Conservation (phyloP, 768 basidiomycete genomes). For the Lactarius trivialis region DNA sequence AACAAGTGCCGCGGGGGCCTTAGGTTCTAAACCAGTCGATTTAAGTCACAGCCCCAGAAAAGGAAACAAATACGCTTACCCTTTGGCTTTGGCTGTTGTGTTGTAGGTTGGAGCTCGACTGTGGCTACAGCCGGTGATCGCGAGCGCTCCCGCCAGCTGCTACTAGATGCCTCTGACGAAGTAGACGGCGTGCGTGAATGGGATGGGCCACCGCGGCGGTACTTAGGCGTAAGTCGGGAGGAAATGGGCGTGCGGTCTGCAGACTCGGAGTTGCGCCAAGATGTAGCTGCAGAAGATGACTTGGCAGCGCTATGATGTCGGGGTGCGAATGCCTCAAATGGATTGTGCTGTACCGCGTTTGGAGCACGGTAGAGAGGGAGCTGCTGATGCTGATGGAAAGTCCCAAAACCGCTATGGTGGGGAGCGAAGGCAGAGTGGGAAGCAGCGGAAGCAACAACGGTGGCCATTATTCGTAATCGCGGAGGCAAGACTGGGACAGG, state of each 20-base stretch:
- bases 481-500: background rate
- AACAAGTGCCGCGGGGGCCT: background rate
- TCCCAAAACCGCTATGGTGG: background rate
- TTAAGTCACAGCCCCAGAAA: background rate
- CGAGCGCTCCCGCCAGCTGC: constrained; percentile 1
- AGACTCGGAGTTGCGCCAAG: constrained; percentile 17
- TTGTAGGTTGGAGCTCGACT: background rate
- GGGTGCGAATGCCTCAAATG: constrained; percentile 15
- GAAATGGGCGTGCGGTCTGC: background rate
- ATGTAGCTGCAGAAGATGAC: constrained; percentile 1
- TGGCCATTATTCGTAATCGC: constrained; percentile 11
- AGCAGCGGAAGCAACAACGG: background rate
- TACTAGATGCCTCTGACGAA: background rate
- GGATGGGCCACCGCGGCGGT: background rate
- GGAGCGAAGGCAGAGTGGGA: background rate
- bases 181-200: constrained; percentile 10
- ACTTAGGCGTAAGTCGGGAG: background rate
- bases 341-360: background rate
- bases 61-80: background rate
- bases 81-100: background rate
- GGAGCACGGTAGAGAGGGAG: background rate
- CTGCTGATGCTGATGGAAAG: background rate
- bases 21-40: background rate
- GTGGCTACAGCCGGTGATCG: background rate
- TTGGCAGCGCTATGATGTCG: background rate